phyloP scores from a whole-genome alignment of 306 rosid species.

The Clitoria ternatea region DNA sequence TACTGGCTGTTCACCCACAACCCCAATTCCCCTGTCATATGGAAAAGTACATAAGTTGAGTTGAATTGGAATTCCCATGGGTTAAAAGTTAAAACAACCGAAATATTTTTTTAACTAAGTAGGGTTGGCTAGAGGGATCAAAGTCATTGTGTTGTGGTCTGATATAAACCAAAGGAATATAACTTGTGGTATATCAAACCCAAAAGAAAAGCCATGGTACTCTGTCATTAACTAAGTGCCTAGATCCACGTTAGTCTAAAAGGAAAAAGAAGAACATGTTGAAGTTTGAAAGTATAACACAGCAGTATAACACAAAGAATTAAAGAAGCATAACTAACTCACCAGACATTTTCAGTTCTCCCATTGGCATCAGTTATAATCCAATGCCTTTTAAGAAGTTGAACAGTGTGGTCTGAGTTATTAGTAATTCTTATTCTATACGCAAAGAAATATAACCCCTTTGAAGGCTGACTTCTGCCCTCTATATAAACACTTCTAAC shows the following conservation, averaged over 20 bases:
- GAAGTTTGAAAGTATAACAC: not conserved
- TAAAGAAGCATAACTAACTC: conserved; percentile 32
- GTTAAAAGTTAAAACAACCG: not conserved
- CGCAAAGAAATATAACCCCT: conserved; percentile 83
- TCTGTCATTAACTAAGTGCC: conserved; percentile 1
- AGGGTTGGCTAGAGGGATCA: not conserved
- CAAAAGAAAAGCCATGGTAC: not conserved
- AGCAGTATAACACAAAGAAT: conserved; percentile 20
- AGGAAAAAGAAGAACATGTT: not conserved
- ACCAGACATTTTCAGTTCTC: conserved; percentile 82
- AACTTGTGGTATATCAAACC: no score
- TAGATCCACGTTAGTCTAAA: not conserved
- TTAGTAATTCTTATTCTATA: conserved; percentile 87
- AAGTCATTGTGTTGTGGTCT: conserved; percentile 6
- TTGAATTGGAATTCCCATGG: not conserved
- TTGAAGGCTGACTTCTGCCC: conserved; percentile 88
- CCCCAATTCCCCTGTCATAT: conserved; percentile 82
- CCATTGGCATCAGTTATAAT: conserved; percentile 88
- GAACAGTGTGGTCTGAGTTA: conserved; percentile 74
- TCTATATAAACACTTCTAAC: conserved; percentile 94
- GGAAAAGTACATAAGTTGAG: conserved; percentile 3
- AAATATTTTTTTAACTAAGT: not conserved
- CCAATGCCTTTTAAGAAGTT: conserved; percentile 97
- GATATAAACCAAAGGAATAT: no score
- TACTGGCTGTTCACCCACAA: conserved; percentile 94